These are phyloP conservation scores for Fusarium brachygibbosum DNA, from an alignment of 2,329 filamentous ascomycete genomes.

Conservation along the genomic window DNA sequence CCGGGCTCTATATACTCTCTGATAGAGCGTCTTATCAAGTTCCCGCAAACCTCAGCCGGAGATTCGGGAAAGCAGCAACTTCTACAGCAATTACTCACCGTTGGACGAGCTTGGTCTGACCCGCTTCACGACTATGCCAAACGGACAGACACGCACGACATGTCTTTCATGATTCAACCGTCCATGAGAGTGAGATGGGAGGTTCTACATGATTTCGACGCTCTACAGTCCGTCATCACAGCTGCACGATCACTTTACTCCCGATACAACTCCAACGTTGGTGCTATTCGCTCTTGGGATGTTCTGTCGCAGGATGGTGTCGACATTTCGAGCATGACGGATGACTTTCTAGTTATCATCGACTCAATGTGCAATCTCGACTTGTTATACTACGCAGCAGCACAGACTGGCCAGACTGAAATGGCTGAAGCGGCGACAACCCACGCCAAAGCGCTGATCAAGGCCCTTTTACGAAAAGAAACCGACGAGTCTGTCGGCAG, in stretches of 20 bases:
- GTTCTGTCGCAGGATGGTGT: slow-evolving; percentile 50
- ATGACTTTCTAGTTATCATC: slow-evolving; percentile 59
- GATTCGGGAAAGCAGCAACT: slow-evolving; percentile 40
- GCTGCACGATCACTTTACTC: slow-evolving; percentile 61
- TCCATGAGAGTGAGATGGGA: slow-evolving; percentile 64
- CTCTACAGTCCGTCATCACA: slow-evolving; percentile 57
- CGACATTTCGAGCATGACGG: slow-evolving; percentile 49
- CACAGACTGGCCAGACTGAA: slow-evolving; percentile 48
- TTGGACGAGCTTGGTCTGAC: slow-evolving; percentile 53
- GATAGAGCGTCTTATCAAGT: slow-evolving; percentile 52
- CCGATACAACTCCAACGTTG: slow-evolving; percentile 58
- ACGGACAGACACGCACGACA: slow-evolving; percentile 66
- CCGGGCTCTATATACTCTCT: slow-evolving; percentile 55
- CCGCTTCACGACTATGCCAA: slow-evolving; percentile 51
- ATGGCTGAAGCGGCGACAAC: slow-evolving; percentile 50
- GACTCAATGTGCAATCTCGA: slow-evolving; percentile 59
- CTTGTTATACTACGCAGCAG: slow-evolving; percentile 54
- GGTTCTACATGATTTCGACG: slow-evolving; percentile 55
- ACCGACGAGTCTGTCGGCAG: slow-evolving; percentile 17
- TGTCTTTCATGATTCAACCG: slow-evolving; percentile 67
- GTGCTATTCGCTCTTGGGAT: slow-evolving; percentile 66
- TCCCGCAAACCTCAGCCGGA: slow-evolving; percentile 45
- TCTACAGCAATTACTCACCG: slow-evolving; percentile 24
- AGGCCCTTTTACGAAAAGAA: slow-evolving; percentile 58
- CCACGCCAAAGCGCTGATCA: slow-evolving; percentile 59